Base-by-base conservation (phyloP, 306 rosid species). In the Cicer cuneatum region DNA sequence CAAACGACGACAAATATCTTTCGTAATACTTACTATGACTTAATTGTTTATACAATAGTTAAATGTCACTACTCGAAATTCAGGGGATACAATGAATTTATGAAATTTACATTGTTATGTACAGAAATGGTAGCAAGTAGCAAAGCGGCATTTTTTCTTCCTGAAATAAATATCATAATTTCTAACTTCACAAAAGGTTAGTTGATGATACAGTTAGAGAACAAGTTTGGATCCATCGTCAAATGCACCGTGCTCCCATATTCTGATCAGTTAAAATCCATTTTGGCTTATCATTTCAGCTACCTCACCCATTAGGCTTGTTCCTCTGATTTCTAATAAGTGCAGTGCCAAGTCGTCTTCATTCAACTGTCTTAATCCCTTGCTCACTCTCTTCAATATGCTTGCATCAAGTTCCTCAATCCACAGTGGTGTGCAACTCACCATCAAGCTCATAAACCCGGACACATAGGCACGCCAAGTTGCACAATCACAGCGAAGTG, bases 341-440 rank as follows among this genome's bases (percentile, higher is more conserved):
- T 91, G 95, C 63, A 90, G 83, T 52, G 97, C 97, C 81, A 94
- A 91, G 73, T 92, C 96, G 47, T 86, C 95, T 80, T 92, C 93
- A 16, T 90, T 83, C 90, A 93, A 73, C 80, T 83, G 89, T 85
- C 84, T 82, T 53, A 94, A 81, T 15, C 99, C 99, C 43, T 78
- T 78, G 79, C 97, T 90, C 72, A 92, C 61, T 70, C 97, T 89
- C 85, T 89, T 88, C 82, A 94, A 78, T 69, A 90, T 84, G 42
- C 78, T 79, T 60, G 85, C 90, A 72, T 94, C 96, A 37, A 90
- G 83, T 83, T 94, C 97, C 62, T 83, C 82, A 43, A 92, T 90
- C 97, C 99, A 94, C 58, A 65, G 76, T 7, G 99, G 97, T 0
- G 90, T 74, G 71, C 95, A 88, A 62, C 84, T 84, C 29, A 90